Conservation (phyloP, 1,139 yeast genomes). For the Pichiaceae sp. region DNA sequence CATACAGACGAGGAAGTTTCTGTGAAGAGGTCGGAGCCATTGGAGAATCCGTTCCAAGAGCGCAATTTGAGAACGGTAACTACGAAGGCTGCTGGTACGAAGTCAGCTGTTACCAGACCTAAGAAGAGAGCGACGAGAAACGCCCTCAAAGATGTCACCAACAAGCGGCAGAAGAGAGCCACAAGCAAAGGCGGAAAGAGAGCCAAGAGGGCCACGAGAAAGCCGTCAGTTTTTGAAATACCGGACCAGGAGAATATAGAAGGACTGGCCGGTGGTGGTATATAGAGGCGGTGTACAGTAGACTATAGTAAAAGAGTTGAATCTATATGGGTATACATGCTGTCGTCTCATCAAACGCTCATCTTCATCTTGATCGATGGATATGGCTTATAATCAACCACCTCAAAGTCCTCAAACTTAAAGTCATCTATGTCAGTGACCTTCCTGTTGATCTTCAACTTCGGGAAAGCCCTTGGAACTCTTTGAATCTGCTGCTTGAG, state of each 20-base stretch:
- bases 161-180: not conserved
- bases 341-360: conserved; percentile 35
- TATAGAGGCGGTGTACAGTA: not conserved
- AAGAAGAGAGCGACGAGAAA: not conserved
- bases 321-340: not conserved
- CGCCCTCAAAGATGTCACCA: not conserved
- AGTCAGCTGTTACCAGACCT: no score
- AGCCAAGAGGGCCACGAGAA: not conserved
- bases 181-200: conserved; percentile 2
- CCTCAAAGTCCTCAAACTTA: conserved; percentile 76
- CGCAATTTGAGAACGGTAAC: conserved; percentile 1
- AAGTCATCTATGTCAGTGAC: conserved; percentile 78
- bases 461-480: conserved; percentile 74
- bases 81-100: conserved; percentile 4
- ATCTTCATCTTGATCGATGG: conserved; percentile 80
- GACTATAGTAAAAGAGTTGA: no score
- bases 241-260: not conserved
- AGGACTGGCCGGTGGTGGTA: not conserved
- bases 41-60: conserved; percentile 1
- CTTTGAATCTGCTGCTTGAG: conserved; percentile 70
- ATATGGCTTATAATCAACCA: conserved; percentile 73
- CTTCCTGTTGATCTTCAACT: conserved; percentile 56
- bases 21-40: conserved; percentile 7
- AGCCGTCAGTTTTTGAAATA: not conserved
- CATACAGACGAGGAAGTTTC: conserved; percentile 3